These are phyloP conservation scores for Phoma herbarum DNA, from an alignment of 2,329 filamentous ascomycete genomes.

Conservation along the genomic window DNA sequence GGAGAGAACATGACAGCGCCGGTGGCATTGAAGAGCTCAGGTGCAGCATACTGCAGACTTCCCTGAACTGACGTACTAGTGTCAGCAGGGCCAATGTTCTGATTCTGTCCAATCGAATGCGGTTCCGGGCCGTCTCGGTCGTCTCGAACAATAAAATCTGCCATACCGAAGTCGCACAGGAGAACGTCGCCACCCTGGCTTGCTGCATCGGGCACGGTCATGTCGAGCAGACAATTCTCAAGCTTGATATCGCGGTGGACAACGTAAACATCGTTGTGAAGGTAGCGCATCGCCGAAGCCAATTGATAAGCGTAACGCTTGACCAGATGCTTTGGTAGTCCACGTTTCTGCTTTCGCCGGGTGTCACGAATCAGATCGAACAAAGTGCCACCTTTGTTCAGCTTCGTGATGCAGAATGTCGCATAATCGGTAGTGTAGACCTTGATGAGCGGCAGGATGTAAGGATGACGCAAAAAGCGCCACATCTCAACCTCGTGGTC, in stretches of 20 bases:
- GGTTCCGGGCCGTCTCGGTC: constrained; percentile 61
- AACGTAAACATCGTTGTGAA: constrained; percentile 72
- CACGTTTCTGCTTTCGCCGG: constrained; percentile 53
- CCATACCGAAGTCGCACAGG: constrained; percentile 74
- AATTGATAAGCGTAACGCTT: constrained; percentile 70
- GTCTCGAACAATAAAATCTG: constrained; percentile 70
- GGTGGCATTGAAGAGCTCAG: constrained; percentile 56
- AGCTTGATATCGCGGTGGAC: constrained; percentile 75
- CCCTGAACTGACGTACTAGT: constrained; percentile 67
- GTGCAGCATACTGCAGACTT: constrained; percentile 65
- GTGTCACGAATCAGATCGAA: constrained; percentile 68
- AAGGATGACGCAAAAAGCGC: constrained; percentile 69
- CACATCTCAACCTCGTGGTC: constrained; percentile 75
- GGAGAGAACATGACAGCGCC: constrained; percentile 56
- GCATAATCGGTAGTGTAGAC: constrained; percentile 73
- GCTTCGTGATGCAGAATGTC: constrained; percentile 73
- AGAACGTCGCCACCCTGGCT: constrained; percentile 64
- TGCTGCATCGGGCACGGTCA: constrained; percentile 58
- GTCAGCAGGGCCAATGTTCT: constrained; percentile 63
- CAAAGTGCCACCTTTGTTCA: constrained; percentile 70
- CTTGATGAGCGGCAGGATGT: constrained; percentile 68
- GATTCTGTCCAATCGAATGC: constrained; percentile 51
- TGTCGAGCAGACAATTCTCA: constrained; percentile 72
- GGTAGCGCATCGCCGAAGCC: constrained; percentile 69
- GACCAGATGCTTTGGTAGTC: constrained; percentile 61